A percentile compares a stretch with the other conserved stretches of the same genome.
Evolutionary conservation across 1,284 basidiomycete species (phyloP).

Genomic region (Schizophyllum commune): DNA sequence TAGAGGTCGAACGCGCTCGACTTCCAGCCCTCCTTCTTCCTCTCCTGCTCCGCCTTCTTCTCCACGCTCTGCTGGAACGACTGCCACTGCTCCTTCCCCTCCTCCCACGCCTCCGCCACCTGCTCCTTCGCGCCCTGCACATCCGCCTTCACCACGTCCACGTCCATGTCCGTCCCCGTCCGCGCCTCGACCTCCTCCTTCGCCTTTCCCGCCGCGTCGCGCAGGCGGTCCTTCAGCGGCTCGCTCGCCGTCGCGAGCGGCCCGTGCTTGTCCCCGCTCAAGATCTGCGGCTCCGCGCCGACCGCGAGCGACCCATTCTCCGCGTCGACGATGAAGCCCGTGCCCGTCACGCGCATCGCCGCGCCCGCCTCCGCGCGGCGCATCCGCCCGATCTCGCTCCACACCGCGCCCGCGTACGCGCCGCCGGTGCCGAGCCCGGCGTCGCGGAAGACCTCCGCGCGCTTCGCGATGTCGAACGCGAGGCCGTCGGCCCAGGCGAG

Average conservation of each 20-base stretch:
- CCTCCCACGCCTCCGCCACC: conserved; percentile 23
- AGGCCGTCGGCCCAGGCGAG: conserved; percentile 46
- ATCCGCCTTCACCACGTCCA: conserved; percentile 21
- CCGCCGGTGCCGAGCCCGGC: conserved; percentile 42
- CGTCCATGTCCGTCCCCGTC: conserved; percentile 6
- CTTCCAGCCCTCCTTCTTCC: conserved; percentile 36
- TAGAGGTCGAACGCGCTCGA: conserved; percentile 43
- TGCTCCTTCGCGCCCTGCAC: conserved; percentile 22
- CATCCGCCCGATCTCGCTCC: conserved; percentile 56
- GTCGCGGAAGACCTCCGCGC: conserved; percentile 57
- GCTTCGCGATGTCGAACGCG: conserved; percentile 46
- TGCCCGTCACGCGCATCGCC: conserved; percentile 48
- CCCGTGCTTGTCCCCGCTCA: conserved; percentile 54
- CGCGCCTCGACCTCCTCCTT: conserved; percentile 19
- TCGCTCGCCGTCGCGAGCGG: conserved; percentile 49
- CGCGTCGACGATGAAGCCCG: conserved; percentile 44
- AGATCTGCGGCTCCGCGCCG: conserved; percentile 62
- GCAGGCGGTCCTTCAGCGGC: conserved; percentile 22
- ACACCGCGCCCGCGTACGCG: conserved; percentile 44
- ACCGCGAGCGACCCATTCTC: conserved; percentile 41
- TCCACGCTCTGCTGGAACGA: conserved; percentile 40
- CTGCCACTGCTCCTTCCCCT: conserved; percentile 31
- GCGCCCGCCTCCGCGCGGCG: conserved; percentile 28
- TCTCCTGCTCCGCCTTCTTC: conserved; percentile 36
- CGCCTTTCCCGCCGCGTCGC: conserved; percentile 15